Evolutionary conservation across 768 basidiomycete genomes (phyloP).

Genomic region (button mushroom (Agaricus bisporus)): DNA sequence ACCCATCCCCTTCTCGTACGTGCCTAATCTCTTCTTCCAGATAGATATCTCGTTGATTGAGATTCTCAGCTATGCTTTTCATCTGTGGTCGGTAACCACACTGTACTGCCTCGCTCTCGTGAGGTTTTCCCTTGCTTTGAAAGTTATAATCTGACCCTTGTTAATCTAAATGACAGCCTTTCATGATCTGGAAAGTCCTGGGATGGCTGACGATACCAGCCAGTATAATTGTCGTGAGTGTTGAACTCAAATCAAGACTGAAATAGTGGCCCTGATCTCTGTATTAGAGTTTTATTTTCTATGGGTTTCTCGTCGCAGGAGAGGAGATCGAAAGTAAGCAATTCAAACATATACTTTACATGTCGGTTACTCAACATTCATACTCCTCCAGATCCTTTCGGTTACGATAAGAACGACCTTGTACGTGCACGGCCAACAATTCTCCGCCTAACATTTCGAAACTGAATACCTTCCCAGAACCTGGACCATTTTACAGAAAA

Average conservation of each 20-base stretch:
- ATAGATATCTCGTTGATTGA: not conserved
- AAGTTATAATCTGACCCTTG: not conserved
- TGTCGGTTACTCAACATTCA: not conserved
- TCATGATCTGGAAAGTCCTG: slow-evolving; percentile 51
- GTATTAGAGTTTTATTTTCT: slow-evolving; percentile 57
- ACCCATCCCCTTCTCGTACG: slow-evolving; percentile 71
- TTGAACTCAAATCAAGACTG: not conserved
- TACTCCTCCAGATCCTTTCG: slow-evolving; percentile 33
- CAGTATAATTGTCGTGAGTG: slow-evolving; percentile 43
- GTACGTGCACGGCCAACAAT: slow-evolving; percentile 25
- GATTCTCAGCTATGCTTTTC: slow-evolving; percentile 51
- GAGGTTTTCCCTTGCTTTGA: not conserved
- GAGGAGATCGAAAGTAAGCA: slow-evolving; percentile 68
- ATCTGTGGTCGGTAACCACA: slow-evolving; percentile 51
- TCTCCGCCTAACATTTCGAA: not conserved
- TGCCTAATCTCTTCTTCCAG: not conserved
- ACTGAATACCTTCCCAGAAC: slow-evolving; percentile 28
- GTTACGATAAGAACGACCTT: slow-evolving; percentile 70
- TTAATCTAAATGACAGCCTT: slow-evolving; percentile 35
- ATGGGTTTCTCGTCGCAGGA: slow-evolving; percentile 66
- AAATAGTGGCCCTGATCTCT: slow-evolving; percentile 2
- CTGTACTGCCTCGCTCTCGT: not conserved
- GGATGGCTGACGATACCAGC: slow-evolving; percentile 61
- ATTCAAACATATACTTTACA: not conserved
- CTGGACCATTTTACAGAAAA: slow-evolving; percentile 66